Evolutionary conservation across 495 filamentous ascomycete genomes (phyloP), one percentile per base, ranked within the genome.

Genomic region (Trichocladium uniseriatum): DNA sequence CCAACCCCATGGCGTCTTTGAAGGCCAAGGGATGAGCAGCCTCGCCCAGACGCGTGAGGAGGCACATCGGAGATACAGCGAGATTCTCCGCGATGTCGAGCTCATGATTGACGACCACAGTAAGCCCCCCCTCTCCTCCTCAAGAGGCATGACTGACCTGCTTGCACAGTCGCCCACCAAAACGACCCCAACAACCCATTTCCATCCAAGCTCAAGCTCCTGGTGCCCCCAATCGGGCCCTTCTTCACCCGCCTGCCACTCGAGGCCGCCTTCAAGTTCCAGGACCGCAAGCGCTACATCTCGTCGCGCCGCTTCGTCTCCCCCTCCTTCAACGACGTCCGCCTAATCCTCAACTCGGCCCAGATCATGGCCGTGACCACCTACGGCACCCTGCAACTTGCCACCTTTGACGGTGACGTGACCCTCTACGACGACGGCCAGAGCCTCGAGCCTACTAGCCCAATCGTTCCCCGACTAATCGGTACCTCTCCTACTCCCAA

Each of bases 361-460:
- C 94, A 98, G 68, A 70, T 95, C 20, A 83, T 95, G 76, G 85
- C 86, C 42, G 75, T 97, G 2, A 80, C 86, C 6, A 78, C 74
- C 14, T 73, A 74, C 38, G 78, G 80, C n/a, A 75, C 76, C 1
- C 68, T 94, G 7, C 76, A 89, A 53, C 79, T 98, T 3, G 80
- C 94, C 40, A 98, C 92, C 13, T 97, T 98, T 58, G 92, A 98
- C 64, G 94, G 94, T 62, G 94, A 98, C 59, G 89, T 98, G 11
- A 98, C 94, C 6, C 79, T 98, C 32, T 97, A 97, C 64, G 89
- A 95, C 53, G 91, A 98, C 60, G 94, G 91, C 10, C 72, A 87
- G 55, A 86, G 79, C 52, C 74, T 98, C 36, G 80, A 77, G 29
- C 62, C 77, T 2, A 72, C 76, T 16, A 94, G 83, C 65, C 83